Conservation (phyloP, 176 grass and related monocot species). For the Zoysia japonica region DNA sequence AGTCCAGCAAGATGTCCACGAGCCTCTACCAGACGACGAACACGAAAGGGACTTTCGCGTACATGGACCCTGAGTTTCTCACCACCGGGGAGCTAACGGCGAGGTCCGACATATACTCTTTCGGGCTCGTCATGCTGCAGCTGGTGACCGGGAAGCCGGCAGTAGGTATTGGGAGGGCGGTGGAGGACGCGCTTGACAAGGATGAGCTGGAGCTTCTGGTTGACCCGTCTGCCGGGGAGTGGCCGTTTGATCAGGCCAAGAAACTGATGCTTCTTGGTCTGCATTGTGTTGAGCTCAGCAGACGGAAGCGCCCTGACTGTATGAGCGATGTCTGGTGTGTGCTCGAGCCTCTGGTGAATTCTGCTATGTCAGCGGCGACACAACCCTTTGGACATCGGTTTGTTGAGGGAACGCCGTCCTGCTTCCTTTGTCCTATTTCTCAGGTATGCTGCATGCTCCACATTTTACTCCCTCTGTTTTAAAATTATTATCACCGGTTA, state of each 20-base stretch:
- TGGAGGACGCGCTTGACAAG: conserved; percentile 62
- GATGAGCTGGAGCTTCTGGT: conserved; percentile 46
- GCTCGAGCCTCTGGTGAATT: conserved; percentile 58
- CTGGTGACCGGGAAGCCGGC: conserved; percentile 71
- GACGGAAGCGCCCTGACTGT: conserved; percentile 51
- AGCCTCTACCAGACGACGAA: conserved; percentile 40
- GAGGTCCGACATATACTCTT: conserved; percentile 76
- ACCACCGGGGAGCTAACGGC: conserved; percentile 52
- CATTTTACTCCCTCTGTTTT: background rate
- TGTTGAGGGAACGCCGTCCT: conserved; percentile 47
- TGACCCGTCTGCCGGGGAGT: conserved; percentile 63
- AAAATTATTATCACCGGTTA: too few relatives aligned
- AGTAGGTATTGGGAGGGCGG: conserved; percentile 52
- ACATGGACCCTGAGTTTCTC: conserved; percentile 80
- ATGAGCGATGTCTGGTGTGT: conserved; percentile 69
- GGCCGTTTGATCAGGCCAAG: conserved; percentile 78
- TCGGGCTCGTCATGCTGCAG: conserved; percentile 67
- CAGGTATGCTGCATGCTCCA: conserved; percentile 51
- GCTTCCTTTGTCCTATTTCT: conserved; percentile 77
- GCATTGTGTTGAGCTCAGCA: conserved; percentile 62
- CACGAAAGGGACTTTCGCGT: conserved; percentile 55
- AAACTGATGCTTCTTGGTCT: conserved; percentile 73
- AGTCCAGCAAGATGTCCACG: conserved; percentile 48
- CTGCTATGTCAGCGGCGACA: conserved; percentile 28
- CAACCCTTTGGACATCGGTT: background rate